phyloP scores from a whole-genome alignment of 108 stramenopile species.

The Cylindrotheca fusiformis region DNA sequence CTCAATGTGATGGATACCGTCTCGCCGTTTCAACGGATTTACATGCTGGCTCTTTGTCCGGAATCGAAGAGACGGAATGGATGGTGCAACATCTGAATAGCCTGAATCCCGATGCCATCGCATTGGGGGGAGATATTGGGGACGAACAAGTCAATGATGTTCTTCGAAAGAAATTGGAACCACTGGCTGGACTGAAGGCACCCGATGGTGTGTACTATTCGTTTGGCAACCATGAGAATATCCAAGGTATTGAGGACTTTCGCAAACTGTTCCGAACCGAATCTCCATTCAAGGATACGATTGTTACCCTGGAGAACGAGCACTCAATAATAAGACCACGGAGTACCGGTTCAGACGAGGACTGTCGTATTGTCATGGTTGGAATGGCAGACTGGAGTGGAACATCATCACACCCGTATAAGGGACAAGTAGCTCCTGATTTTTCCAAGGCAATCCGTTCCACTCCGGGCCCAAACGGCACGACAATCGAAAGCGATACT shows the following conservation, averaged over 20 bases:
- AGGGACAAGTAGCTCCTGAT: not conserved
- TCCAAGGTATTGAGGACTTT: not conserved
- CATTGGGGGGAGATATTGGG: not conserved
- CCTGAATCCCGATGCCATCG: not conserved
- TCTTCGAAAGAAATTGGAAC: not conserved
- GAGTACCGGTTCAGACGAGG: not conserved
- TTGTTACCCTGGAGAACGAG: not conserved
- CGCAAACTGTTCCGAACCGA: not conserved
- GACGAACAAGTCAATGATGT: not conserved
- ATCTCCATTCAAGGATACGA: not conserved
- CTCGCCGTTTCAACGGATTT: not conserved
- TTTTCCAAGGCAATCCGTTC: not conserved
- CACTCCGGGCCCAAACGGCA: not conserved
- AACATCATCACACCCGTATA: not conserved
- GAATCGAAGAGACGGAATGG: not conserved
- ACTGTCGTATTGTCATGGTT: not conserved
- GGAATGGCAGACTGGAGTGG: slow-evolving; percentile 1
- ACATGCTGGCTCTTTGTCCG: not conserved
- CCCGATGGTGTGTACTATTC: not conserved
- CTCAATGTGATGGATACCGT: not conserved
- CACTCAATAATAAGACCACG: not conserved
- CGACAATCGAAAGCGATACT: not conserved
- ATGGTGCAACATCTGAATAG: not conserved
- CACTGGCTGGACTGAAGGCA: not conserved
- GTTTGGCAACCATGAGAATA: not conserved